These are phyloP conservation scores for Yamadazyma kanchanaburiensis DNA, from an alignment of 1,139 yeast species.

Conservation along the genomic window DNA sequence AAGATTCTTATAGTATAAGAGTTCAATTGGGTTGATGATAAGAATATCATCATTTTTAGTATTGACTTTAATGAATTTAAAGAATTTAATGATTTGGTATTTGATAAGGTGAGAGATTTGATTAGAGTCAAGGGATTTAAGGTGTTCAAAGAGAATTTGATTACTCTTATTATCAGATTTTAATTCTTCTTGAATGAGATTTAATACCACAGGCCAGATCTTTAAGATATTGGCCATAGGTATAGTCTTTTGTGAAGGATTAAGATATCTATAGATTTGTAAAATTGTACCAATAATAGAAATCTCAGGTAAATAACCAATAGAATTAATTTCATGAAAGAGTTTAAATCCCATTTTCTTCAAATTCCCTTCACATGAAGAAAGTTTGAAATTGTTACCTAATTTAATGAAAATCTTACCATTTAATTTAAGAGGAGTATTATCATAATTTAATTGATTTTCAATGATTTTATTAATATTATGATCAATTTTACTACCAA, in stretches of 20 bases:
- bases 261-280: slow-evolving; percentile 27
- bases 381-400: slow-evolving; percentile 31
- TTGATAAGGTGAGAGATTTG: slow-evolving; percentile 22
- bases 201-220: slow-evolving; percentile 20
- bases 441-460: slow-evolving; percentile 9
- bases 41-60: slow-evolving; percentile 22
- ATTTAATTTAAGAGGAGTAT: slow-evolving; percentile 16
- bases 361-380: slow-evolving; percentile 21
- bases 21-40: slow-evolving; percentile 37
- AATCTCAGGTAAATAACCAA: slow-evolving; percentile 35
- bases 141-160: slow-evolving; percentile 9
- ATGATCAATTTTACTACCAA: slow-evolving; percentile 8
- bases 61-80: slow-evolving; percentile 32
- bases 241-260: slow-evolving; percentile 14
- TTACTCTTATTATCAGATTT: slow-evolving; percentile 11
- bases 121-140: slow-evolving; percentile 13
- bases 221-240: slow-evolving; percentile 22
- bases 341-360: slow-evolving; percentile 42
- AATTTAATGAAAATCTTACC: slow-evolving; percentile 41
- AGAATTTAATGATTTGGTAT: slow-evolving; percentile 29
- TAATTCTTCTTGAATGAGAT: slow-evolving; percentile 7
- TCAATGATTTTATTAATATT: slow-evolving; percentile 15
- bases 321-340: slow-evolving; percentile 39
- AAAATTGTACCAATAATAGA: slow-evolving; percentile 38
- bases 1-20: slow-evolving; percentile 43